These are phyloP conservation scores for Pseudogymnoascus sp. DNA, from an alignment of 2,329 filamentous ascomycete genomes.

Conservation along the genomic window DNA sequence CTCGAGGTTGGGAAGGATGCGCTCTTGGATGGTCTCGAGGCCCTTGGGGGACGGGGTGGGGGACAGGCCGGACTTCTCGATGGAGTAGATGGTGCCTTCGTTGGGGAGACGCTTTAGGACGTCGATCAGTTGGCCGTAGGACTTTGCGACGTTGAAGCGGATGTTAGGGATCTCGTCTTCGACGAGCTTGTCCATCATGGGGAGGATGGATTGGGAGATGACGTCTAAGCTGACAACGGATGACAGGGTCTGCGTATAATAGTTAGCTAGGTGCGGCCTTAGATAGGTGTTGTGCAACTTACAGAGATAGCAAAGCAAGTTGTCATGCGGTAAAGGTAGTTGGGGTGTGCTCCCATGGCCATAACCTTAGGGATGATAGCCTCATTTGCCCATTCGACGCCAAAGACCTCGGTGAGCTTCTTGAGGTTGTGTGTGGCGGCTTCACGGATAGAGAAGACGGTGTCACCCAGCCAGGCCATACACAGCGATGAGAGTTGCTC, in stretches of 20 bases:
- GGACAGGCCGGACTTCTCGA: conserved; percentile 67
- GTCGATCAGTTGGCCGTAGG: conserved; percentile 80
- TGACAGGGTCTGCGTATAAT: conserved; percentile 67
- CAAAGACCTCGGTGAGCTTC: conserved; percentile 97
- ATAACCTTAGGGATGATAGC: conserved; percentile 98
- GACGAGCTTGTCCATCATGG: conserved; percentile 91
- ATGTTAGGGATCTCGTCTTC: conserved; percentile 97
- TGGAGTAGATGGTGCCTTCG: conserved; percentile 72
- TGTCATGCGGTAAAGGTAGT: conserved; percentile 99
- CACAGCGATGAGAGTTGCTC: conserved; percentile 92
- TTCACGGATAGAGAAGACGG: conserved; percentile 96
- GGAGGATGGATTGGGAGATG: conserved; percentile 85
- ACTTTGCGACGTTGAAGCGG: conserved; percentile 98
- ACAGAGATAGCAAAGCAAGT: conserved; percentile 99
- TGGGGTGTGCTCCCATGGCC: conserved; percentile 95
- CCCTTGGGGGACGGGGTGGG: conserved; percentile 59
- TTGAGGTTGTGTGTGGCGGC: conserved; percentile 95
- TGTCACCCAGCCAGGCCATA: conserved; percentile 98
- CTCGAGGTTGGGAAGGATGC: conserved; percentile 80
- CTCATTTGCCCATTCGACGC: conserved; percentile 93
- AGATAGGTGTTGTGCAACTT: conserved; percentile 35
- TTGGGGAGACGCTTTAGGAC: conserved; percentile 88
- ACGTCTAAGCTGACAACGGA: conserved; percentile 89
- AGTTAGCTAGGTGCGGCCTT: conserved; percentile 12
- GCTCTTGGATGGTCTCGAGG: conserved; percentile 73